These are phyloP conservation scores for Fusarium zealandicum DNA, from an alignment of 2,329 filamentous ascomycete genomes.

Conservation along the genomic window DNA sequence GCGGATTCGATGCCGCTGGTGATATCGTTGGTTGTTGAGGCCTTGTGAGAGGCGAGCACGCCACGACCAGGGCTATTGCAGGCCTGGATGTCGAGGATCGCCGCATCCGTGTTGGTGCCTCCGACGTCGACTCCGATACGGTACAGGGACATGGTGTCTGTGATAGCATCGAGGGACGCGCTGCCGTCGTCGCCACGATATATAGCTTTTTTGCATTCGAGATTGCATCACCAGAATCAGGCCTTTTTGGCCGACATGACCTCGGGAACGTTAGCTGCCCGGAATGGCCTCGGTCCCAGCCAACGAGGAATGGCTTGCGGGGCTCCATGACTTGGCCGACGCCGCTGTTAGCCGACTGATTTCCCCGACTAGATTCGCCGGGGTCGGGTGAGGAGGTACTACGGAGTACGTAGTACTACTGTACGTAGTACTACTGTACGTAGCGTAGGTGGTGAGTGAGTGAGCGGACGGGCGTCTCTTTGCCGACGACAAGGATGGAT, in stretches of 20 bases:
- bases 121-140: slow-evolving; percentile 55
- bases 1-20: slow-evolving; percentile 57
- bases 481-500: too few relatives aligned
- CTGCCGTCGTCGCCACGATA: too few relatives aligned
- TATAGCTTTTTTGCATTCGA: slow-evolving; percentile 6
- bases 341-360: too few relatives aligned
- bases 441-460: too few relatives aligned
- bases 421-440: too few relatives aligned
- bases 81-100: slow-evolving; percentile 53
- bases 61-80: slow-evolving; percentile 47
- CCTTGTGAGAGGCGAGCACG: slow-evolving; percentile 57
- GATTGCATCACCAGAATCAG: neutral
- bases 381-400: neutral
- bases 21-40: slow-evolving; percentile 58
- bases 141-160: slow-evolving; percentile 47
- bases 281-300: neutral
- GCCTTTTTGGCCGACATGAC: neutral
- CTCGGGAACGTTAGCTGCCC: too few relatives aligned
- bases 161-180: too few relatives aligned
- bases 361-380: slow-evolving; percentile 3
- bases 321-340: neutral
- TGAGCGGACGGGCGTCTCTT: too few relatives aligned
- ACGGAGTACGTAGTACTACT: too few relatives aligned
- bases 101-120: slow-evolving; percentile 54
- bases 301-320: slow-evolving; percentile 4